Evolutionary conservation across 1,284 basidiomycete genomes (phyloP).

Genomic region (Papiliotrema laurentii): DNA sequence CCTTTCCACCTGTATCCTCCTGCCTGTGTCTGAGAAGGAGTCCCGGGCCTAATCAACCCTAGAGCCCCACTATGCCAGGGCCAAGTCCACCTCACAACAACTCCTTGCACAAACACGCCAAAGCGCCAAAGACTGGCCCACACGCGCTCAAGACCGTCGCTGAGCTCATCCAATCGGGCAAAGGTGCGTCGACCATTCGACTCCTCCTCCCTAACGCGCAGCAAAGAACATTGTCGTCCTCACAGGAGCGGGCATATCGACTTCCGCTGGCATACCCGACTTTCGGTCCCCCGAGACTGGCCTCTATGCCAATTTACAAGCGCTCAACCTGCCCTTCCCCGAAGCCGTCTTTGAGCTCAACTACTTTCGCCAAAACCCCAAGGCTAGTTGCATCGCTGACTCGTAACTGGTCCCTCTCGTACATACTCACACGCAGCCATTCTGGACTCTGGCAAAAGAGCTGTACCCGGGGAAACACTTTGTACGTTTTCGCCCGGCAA

Average conservation of each 20-base stretch:
- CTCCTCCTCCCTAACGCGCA: constrained; percentile 6
- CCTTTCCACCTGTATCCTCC: no score
- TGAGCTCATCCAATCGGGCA: constrained; percentile 40
- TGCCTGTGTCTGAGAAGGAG: no score
- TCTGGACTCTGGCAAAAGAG: constrained; percentile 83
- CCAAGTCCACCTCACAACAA: no score
- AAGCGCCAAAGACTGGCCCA: constrained; percentile 6
- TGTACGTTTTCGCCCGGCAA: constrained; percentile 28
- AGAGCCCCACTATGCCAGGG: no score
- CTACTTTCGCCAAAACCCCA: constrained; percentile 44
- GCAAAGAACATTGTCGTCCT: constrained; percentile 52
- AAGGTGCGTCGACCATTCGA: constrained; percentile 21
- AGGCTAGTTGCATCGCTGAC: no score
- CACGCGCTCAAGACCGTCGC: constrained; percentile 35
- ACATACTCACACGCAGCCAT: no score
- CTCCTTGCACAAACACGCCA: no score
- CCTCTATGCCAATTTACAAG: constrained; percentile 53
- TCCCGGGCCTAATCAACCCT: no score
- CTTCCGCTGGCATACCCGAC: constrained; percentile 52
- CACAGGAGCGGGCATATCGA: constrained; percentile 53
- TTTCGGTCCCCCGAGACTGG: constrained; percentile 53
- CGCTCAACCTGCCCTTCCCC: constrained; percentile 54
- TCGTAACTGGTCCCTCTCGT: no score
- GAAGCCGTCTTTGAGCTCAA: constrained; percentile 56
- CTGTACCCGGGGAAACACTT: constrained; percentile 61